Percentiles rank a stretch among this genome's conserved stretches.
Evolutionary conservation across 108 stramenopile genomes (phyloP).

Genomic region (Nitzschia palea): DNA sequence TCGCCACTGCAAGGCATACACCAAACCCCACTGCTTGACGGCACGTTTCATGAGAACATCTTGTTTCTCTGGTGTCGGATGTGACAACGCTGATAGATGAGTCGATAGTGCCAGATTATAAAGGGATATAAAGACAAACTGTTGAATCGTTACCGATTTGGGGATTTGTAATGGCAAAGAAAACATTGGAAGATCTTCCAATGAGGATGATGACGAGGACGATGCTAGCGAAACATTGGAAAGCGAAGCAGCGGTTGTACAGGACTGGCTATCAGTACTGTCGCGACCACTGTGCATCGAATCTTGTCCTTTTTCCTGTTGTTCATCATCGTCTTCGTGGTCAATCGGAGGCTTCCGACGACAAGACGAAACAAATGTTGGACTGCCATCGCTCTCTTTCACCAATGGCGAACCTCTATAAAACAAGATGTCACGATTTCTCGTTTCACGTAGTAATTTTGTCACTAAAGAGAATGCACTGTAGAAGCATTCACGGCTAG

Average conservation of each 20-base stretch:
- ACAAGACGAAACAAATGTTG: neutral
- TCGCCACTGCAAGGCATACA: neutral
- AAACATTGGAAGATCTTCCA: neutral
- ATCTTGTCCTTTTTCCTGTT: neutral
- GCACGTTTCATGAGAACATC: neutral
- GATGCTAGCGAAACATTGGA: neutral
- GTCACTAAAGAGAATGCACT: neutral
- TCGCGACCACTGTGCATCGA: neutral
- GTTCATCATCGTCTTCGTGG: neutral
- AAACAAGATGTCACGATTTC: neutral
- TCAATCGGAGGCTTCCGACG: neutral
- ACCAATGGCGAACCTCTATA: slow-evolving; percentile 1
- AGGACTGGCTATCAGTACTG: neutral
- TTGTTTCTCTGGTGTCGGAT: neutral
- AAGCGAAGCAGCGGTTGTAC: neutral
- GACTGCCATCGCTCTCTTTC: neutral
- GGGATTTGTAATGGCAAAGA: neutral
- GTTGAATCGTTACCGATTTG: neutral
- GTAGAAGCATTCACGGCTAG: neutral
- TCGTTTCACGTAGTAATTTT: neutral
- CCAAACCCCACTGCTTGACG: neutral
- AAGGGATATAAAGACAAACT: neutral
- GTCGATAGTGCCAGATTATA: slow-evolving; percentile 2
- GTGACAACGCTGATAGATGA: neutral
- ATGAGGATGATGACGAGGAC: neutral